These are phyloP conservation scores for Dimargaris xerosporica DNA, from an alignment of 192 early-diverging fungal species.

Conservation along the genomic window DNA sequence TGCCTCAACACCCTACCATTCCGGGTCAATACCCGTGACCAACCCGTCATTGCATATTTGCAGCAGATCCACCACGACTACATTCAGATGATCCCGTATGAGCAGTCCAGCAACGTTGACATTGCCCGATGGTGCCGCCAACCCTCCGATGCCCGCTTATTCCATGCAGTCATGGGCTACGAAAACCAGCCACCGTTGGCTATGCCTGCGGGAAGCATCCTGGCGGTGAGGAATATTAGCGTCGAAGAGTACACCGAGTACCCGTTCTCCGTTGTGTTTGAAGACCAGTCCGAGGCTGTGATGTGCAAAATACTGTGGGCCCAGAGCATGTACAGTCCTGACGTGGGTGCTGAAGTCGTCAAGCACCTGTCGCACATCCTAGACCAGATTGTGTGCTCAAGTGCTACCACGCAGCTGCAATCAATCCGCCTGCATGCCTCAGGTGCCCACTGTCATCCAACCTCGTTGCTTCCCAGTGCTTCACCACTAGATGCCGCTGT, in stretches of 20 bases:
- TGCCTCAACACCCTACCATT: slow-evolving; percentile 6
- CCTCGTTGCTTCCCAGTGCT: no score
- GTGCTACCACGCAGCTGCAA: no score
- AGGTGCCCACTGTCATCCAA: no score
- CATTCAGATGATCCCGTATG: slow-evolving; percentile 2
- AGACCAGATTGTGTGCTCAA: no score
- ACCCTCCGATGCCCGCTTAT: background rate
- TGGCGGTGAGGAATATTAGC: background rate
- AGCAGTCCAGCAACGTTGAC: background rate
- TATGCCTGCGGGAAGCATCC: no score
- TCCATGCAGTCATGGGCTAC: background rate
- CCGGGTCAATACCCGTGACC: background rate
- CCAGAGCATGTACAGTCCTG: no score
- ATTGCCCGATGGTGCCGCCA: background rate
- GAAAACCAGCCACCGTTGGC: background rate
- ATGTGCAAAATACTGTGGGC: background rate
- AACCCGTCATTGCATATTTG: background rate
- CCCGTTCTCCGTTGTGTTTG: background rate
- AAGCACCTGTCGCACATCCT: no score
- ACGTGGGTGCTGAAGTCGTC: no score
- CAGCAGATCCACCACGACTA: background rate
- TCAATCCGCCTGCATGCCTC: no score
- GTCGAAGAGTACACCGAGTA: slow-evolving; percentile 5
- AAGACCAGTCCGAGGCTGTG: background rate
- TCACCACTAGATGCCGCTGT: no score